Percentiles rank a stretch among this genome's conserved stretches.
Conservation (phyloP, 2,329 filamentous ascomycete genomes). For the Aspergillus brunneoviolaceus region DNA sequence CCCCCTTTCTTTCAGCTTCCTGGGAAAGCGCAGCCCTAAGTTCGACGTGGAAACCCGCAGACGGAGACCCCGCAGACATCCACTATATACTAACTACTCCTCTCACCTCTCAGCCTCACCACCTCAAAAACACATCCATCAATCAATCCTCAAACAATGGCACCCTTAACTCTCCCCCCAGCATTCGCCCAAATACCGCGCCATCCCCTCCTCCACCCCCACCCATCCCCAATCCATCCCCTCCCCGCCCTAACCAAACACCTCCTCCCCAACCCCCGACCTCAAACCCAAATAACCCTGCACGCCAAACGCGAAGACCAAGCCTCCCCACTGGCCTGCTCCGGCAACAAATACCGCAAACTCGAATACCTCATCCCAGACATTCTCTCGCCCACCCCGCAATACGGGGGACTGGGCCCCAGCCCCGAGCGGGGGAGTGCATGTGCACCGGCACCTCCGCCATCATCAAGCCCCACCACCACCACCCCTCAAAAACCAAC, state of each 20-base stretch:
- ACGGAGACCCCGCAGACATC: no score
- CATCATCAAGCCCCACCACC: not conserved
- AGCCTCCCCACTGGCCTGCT: conserved; percentile 32
- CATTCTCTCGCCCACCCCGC: conserved; percentile 22
- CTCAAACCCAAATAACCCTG: conserved; percentile 22
- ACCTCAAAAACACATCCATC: not conserved
- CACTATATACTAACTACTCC: no score
- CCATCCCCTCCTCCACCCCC: conserved; percentile 29
- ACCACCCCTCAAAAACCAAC: conserved; percentile 21
- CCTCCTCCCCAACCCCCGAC: conserved; percentile 1
- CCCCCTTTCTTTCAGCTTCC: no score
- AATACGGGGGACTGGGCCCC: not conserved
- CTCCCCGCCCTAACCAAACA: conserved; percentile 22
- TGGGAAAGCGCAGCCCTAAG: no score
- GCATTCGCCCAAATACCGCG: conserved; percentile 26
- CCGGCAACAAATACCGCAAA: conserved; percentile 42
- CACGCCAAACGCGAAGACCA: conserved; percentile 39
- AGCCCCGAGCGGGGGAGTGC: not conserved
- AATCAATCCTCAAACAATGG: conserved; percentile 8
- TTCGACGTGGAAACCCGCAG: no score
- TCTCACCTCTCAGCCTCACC: no score
- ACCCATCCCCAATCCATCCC: conserved; percentile 34
- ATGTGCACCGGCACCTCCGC: not conserved
- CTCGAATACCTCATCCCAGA: conserved; percentile 40
- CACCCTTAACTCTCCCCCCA: conserved; percentile 25